Evolutionary conservation across 148 eudicot genomes (phyloP).

Genomic region (Rhododendron williamsianum): DNA sequence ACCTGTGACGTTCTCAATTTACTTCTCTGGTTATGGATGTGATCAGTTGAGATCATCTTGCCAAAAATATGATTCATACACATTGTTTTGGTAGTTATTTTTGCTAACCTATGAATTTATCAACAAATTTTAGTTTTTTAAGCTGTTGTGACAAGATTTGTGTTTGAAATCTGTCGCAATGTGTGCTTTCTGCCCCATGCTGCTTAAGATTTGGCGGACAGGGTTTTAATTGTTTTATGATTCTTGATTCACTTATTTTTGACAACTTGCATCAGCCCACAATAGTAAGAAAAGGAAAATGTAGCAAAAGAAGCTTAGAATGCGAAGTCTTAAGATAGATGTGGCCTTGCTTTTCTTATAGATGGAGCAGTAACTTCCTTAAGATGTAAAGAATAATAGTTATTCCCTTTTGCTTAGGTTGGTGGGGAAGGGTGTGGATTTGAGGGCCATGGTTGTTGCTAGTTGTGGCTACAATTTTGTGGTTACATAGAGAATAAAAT

Average conservation of each 20-base stretch:
- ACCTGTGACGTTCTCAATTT: neutral
- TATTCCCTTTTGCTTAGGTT: neutral
- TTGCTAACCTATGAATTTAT: neutral
- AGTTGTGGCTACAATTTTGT: neutral
- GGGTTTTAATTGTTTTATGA: neutral
- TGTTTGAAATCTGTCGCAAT: neutral
- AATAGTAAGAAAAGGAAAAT: neutral
- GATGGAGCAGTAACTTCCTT: neutral
- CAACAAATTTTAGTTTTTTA: neutral
- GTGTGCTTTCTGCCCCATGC: neutral
- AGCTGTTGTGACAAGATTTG: neutral
- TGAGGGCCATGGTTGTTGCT: neutral
- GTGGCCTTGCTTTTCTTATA: neutral
- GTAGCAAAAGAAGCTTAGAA: neutral
- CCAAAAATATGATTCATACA: neutral
- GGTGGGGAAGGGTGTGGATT: neutral
- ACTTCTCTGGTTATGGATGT: neutral
- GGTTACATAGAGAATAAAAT: neutral
- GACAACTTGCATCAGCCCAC: neutral
- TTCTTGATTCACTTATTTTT: neutral
- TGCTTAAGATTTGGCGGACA: neutral
- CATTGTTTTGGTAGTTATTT: neutral
- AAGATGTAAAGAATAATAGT: neutral
- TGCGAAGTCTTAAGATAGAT: neutral
- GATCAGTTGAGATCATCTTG: neutral